Conservation (phyloP, 768 basidiomycete genomes). For the Hypholoma fasciculare region DNA sequence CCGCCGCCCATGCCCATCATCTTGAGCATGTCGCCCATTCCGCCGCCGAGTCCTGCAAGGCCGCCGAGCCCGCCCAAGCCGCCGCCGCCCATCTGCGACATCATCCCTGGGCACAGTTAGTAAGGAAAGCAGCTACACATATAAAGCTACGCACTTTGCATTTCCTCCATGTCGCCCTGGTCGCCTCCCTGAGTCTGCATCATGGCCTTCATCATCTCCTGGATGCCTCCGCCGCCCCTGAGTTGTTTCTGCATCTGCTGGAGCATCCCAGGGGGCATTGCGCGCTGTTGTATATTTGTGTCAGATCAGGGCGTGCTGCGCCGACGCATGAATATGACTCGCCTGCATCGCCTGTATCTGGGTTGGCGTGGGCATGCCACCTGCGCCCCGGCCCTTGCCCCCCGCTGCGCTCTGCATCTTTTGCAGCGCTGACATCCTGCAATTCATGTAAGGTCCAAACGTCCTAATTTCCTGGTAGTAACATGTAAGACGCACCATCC, state of each 20-base stretch:
- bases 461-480: not conserved
- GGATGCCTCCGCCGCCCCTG: slow-evolving; percentile 84
- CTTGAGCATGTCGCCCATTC: slow-evolving; percentile 78
- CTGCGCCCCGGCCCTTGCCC: slow-evolving; percentile 82
- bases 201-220: slow-evolving; percentile 98
- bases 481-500: slow-evolving; percentile 62
- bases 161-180: slow-evolving; percentile 90
- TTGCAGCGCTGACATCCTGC: slow-evolving; percentile 82
- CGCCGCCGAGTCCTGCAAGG: slow-evolving; percentile 52
- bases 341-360: slow-evolving; percentile 96
- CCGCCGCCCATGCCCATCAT: slow-evolving; percentile 85
- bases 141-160: slow-evolving; percentile 66
- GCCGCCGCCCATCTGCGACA: slow-evolving; percentile 82
- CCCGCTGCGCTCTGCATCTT: slow-evolving; percentile 90
- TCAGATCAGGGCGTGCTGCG: not conserved
- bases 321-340: slow-evolving; percentile 18
- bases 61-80: slow-evolving; percentile 64
- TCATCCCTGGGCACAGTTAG: slow-evolving; percentile 61
- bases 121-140: not conserved
- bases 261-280: slow-evolving; percentile 94
- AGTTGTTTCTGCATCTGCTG: slow-evolving; percentile 89
- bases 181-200: slow-evolving; percentile 94
- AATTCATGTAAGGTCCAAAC: not conserved
- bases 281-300: slow-evolving; percentile 48
- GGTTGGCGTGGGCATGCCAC: slow-evolving; percentile 88